Evolutionary conservation across 164 flowering plant species (phyloP), one percentile per base, ranked within the genome.

Genomic region (Magnolia kwangsiensis): DNA sequence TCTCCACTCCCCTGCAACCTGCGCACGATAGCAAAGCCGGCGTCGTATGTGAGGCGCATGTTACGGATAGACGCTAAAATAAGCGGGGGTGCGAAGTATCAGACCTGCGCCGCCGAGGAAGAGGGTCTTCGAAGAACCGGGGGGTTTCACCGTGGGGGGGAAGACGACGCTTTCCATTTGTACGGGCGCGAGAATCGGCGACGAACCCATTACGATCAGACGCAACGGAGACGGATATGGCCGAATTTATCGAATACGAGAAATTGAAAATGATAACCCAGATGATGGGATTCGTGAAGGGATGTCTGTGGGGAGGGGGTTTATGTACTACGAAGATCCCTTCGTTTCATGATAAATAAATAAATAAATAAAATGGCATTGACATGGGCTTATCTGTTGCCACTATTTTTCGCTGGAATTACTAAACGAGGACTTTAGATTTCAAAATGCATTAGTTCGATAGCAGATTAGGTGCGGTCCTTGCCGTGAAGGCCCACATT

Each of bases 101-200:
- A 9, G 11, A 91, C 95, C 97, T 88, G 96, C 97, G 76, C 97
- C 99, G 51, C 87, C 96, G 78, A 95, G 98, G 85, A 93, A 92
- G 9, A 88, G 78, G 1, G 88, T 24, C 4, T 88, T 84, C 76
- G 80, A 29, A 49, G 95, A 85, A 63, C 89, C 91, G 1, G 91
- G 94, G 19, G 97, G 89, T 50, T 82, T 89, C 11, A 80, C 89
- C 45, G 83, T 7, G 7, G 92, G 74, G 21, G 93, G 87, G 76
- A 93, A 95, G 0, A 71, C 71, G 72, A 67, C 59, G 79, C 66
- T 69, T 69, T 91, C 97, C n/a, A 92, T 88, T 49, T 81, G 74
- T n/a, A 94, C 5, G 31, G 61, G 84, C 51, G 89, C 51, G 19
- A 85, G 83, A 51, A 69, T 6, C 7, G 83, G 77, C 16, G 69